phyloP scores from a whole-genome alignment of 257 asterid species.

The Solanum corneliomulleri region DNA sequence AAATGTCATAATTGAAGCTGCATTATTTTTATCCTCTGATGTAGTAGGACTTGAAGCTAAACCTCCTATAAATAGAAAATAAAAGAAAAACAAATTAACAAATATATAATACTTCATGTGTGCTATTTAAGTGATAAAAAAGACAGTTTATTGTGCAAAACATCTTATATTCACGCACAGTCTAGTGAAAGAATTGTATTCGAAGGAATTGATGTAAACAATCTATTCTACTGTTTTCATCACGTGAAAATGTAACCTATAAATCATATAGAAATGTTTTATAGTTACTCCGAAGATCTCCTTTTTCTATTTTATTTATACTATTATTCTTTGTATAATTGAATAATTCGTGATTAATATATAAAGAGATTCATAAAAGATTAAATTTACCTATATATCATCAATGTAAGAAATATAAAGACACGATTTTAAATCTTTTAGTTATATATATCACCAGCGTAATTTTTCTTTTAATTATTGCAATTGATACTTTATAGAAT shows the following conservation, averaged over 20 bases:
- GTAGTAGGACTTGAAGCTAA: conserved; percentile 2
- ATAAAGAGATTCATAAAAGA: too few relatives aligned
- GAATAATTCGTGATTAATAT: not conserved
- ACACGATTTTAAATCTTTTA: not conserved
- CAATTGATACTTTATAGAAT: not conserved
- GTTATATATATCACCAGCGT: not conserved
- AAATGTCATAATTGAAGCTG: not conserved
- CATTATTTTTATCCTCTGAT: not conserved
- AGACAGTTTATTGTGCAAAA: not conserved
- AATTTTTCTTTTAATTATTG: not conserved
- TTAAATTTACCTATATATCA: not conserved
- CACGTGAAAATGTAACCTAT: not conserved
- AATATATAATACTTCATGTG: too few relatives aligned
- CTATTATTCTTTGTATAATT: too few relatives aligned
- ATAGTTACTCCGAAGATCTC: not conserved
- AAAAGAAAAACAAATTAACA: not conserved
- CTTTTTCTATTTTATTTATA: not conserved
- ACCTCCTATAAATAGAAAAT: not conserved
- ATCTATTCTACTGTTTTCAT: not conserved
- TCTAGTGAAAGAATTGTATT: fast-evolving
- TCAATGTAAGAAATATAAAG: not conserved
- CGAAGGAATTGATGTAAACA: not conserved
- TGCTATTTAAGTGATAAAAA: not conserved
- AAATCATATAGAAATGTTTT: too few relatives aligned
- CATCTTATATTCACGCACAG: not conserved